phyloP scores from a whole-genome alignment of 2,329 filamentous ascomycete genomes.

The Cryphonectria radicalis region DNA sequence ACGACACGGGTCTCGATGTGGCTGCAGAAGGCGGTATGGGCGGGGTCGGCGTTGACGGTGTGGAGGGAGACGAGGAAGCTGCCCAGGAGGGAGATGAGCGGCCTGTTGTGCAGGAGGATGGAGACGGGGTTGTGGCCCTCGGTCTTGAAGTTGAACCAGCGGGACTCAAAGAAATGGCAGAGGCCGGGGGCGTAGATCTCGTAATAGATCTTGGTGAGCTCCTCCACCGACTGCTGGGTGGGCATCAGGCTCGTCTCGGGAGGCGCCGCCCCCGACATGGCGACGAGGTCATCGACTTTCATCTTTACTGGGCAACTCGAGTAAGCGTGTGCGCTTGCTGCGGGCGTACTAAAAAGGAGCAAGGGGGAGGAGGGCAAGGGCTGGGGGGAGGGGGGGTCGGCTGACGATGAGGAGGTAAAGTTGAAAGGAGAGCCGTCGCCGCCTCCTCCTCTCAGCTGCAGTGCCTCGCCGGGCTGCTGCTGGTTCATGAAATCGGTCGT shows the following conservation, averaged over 20 bases:
- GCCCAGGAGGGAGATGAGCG: slow-evolving; percentile 68
- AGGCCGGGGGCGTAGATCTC: slow-evolving; percentile 76
- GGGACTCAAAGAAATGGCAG: slow-evolving; percentile 78
- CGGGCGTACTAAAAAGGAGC: slow-evolving; percentile 37
- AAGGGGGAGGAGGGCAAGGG: slow-evolving; percentile 36
- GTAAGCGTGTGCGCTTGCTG: slow-evolving; percentile 44
- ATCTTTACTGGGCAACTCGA: slow-evolving; percentile 59
- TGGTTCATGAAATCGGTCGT: slow-evolving; percentile 17
- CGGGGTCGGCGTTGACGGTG: slow-evolving; percentile 53
- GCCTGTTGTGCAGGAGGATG: slow-evolving; percentile 55
- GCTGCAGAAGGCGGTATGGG: slow-evolving; percentile 57
- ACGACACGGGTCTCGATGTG: slow-evolving; percentile 62
- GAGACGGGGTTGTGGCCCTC: slow-evolving; percentile 47
- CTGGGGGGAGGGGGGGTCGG: slow-evolving; percentile 37
- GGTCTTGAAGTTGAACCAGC: slow-evolving; percentile 71
- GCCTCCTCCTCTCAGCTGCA: slow-evolving; percentile 59
- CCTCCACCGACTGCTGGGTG: slow-evolving; percentile 57
- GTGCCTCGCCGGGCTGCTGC: slow-evolving; percentile 43
- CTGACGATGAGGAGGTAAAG: slow-evolving; percentile 34
- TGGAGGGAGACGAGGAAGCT: slow-evolving; percentile 63
- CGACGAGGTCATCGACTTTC: slow-evolving; percentile 74
- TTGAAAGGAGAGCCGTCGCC: slow-evolving; percentile 48
- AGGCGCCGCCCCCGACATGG: slow-evolving; percentile 61
- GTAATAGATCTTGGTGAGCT: slow-evolving; percentile 73
- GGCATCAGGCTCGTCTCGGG: slow-evolving; percentile 57